Percentiles rank a stretch among this genome's conserved stretches.
phyloP scores from a whole-genome alignment of 164 flowering plant genomes.

The Vitis riparia region DNA sequence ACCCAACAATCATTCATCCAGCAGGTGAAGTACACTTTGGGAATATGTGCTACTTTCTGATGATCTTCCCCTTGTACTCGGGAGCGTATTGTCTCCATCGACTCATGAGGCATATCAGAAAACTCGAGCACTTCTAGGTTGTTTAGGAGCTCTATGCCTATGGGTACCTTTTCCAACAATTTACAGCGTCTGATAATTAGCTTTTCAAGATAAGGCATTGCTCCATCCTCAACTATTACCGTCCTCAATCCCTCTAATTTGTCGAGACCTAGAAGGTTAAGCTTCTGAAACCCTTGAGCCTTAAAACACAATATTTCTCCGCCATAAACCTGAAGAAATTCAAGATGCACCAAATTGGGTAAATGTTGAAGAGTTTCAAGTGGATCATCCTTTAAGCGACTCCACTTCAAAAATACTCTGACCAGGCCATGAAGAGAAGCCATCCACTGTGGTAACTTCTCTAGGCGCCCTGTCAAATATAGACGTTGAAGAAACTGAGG shows the following conservation, averaged over 20 bases:
- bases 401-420: slow-evolving; percentile 17
- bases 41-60: slow-evolving; percentile 11
- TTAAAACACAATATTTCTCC: slow-evolving; percentile 24
- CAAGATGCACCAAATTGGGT: slow-evolving; percentile 29
- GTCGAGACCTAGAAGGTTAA: slow-evolving; percentile 19
- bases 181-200: slow-evolving; percentile 11
- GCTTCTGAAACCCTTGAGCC: slow-evolving; percentile 20
- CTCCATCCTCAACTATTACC: slow-evolving; percentile 14
- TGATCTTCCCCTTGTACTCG: background rate
- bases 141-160: slow-evolving; percentile 13
- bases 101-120: slow-evolving; percentile 3
- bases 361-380: slow-evolving; percentile 23
- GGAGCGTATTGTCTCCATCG: no score
- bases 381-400: slow-evolving; percentile 23
- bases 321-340: slow-evolving; percentile 16
- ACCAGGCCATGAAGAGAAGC: slow-evolving; percentile 8
- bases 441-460: slow-evolving; percentile 24
- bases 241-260: slow-evolving; percentile 10
- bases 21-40: slow-evolving; percentile 3
- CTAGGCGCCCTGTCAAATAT: slow-evolving; percentile 19
- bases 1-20: background rate
- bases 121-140: slow-evolving; percentile 1
- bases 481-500: slow-evolving; percentile 20
- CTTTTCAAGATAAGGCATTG: slow-evolving; percentile 19
- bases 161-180: slow-evolving; percentile 13